These are phyloP conservation scores for Brettanomyces sp. DNA, from an alignment of 805 yeast genomes.

Conservation along the genomic window DNA sequence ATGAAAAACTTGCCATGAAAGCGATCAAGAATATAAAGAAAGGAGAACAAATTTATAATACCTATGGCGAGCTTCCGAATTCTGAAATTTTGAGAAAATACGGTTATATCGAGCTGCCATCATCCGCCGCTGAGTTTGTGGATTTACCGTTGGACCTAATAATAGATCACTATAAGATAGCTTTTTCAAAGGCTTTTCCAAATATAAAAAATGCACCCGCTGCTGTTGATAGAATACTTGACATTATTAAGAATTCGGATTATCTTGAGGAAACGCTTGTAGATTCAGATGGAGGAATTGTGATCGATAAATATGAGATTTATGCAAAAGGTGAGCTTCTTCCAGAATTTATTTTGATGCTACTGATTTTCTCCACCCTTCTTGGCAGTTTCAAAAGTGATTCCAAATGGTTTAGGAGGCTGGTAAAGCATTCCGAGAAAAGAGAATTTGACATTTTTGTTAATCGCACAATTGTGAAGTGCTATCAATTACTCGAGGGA, in stretches of 20 bases:
- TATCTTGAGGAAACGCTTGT: slow-evolving; percentile 24
- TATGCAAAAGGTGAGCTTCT: slow-evolving; percentile 46
- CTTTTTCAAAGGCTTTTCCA: slow-evolving; percentile 13
- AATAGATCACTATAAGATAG: slow-evolving; percentile 26
- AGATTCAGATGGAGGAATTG: slow-evolving; percentile 26
- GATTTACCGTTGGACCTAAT: slow-evolving; percentile 49
- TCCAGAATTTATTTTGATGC: slow-evolving; percentile 46
- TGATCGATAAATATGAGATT: slow-evolving; percentile 55
- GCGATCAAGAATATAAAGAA: slow-evolving; percentile 48
- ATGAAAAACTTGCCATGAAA: slow-evolving; percentile 54
- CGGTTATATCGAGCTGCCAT: slow-evolving; percentile 74
- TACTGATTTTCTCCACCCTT: slow-evolving; percentile 41
- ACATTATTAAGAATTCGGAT: slow-evolving; percentile 26
- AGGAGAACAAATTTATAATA: slow-evolving; percentile 76
- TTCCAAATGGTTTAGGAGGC: slow-evolving; percentile 22
- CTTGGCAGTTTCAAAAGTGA: slow-evolving; percentile 23
- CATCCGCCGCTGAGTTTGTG: slow-evolving; percentile 72
- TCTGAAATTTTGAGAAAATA: slow-evolving; percentile 84
- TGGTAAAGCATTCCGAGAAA: slow-evolving; percentile 13
- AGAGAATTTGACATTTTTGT: slow-evolving; percentile 26
- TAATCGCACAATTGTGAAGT: slow-evolving; percentile 46
- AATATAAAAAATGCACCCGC: slow-evolving; percentile 11
- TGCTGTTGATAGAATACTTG: slow-evolving; percentile 28
- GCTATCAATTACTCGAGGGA: slow-evolving; percentile 50
- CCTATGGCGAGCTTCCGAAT: slow-evolving; percentile 86